Base-by-base conservation (phyloP, 805 yeast genomes). In the Geotrichum ghanense region DNA sequence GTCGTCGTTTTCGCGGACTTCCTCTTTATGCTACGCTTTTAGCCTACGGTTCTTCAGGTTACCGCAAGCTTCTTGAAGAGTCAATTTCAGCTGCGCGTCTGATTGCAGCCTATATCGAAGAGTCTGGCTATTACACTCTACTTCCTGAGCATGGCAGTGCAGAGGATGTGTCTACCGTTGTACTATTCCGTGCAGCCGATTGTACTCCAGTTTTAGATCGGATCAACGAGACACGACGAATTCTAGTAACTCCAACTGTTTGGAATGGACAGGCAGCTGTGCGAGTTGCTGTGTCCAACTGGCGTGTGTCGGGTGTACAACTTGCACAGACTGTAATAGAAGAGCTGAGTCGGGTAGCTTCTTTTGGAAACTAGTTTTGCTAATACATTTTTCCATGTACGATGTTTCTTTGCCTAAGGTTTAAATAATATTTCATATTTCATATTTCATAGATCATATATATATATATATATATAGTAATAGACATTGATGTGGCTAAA, bases 251-350 rank as follows among this genome's bases (percentile, higher is more conserved):
- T n/a, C 52, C 52, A 2, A 52, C 56, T 3, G 41, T 26, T 3
- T 55, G 57, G 57, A 41, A 51, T 7, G 52, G 53, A 22, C 14
- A n/a, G 3, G 47, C 51, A 5, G 58, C 58, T 3, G 47, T 52
- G 3, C 47, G 58, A 41, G 39, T 53, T 12, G 58, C 58, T 9
- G 53, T 55, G 12, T 50, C 54, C 45, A 50, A 51, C 39, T 55
- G 57, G 57, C 40, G 47, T 16, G 14, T 49, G 22, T n/a, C 35
- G 14, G 41, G 26, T 3, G 47, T 6, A n/a, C 10, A 12, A 20
- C 22, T 31, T 5, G 37, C 37, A n/a, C 19, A 39, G 10, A 21
- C n/a, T 20, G 42, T 39, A 20, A 39, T 39, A 7, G 5, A 39
- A 9, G 42, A 39, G 42, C 25, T 39, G 9, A 4, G 17, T 9